Percentiles rank a stretch among this genome's conserved stretches.
phyloP scores from a whole-genome alignment of 768 basidiomycete species.

The Suillus subaureus region DNA sequence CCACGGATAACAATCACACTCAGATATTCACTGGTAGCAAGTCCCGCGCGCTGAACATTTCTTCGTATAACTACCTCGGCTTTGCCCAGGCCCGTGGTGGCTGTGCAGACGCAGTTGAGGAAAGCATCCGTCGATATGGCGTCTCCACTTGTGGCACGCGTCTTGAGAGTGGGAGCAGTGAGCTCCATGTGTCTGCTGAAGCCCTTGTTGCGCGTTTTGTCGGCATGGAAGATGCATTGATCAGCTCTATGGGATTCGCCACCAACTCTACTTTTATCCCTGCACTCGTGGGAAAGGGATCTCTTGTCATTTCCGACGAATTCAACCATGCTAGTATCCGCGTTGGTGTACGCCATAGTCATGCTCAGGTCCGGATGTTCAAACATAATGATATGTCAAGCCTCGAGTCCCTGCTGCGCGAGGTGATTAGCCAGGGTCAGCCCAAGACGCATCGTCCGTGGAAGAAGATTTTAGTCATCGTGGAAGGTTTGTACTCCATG shows the following conservation, averaged over 20 bases:
- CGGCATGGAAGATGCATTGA: slow-evolving; percentile 86
- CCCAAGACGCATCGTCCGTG: slow-evolving; percentile 98
- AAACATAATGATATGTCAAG: slow-evolving; percentile 82
- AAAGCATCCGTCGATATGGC: slow-evolving; percentile 79
- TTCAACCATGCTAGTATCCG: slow-evolving; percentile 95
- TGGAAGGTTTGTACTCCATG: slow-evolving; percentile 98
- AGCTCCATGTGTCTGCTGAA: slow-evolving; percentile 81
- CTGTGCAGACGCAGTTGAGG: slow-evolving; percentile 93
- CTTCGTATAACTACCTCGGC: slow-evolving; percentile 98
- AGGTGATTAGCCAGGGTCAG: slow-evolving; percentile 96
- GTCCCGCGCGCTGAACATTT: slow-evolving; percentile 93
- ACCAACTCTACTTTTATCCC: slow-evolving; percentile 95
- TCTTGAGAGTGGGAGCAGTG: slow-evolving; percentile 83
- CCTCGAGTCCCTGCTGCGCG: slow-evolving; percentile 79
- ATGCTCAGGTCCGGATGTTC: slow-evolving; percentile 89
- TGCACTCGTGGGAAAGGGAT: slow-evolving; percentile 87
- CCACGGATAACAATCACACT: slow-evolving; percentile 78
- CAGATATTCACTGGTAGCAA: slow-evolving; percentile 75
- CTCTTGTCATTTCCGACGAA: slow-evolving; percentile 95
- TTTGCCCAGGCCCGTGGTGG: slow-evolving; percentile 93
- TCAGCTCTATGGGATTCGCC: slow-evolving; percentile 96
- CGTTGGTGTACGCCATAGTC: slow-evolving; percentile 86
- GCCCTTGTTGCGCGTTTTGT: slow-evolving; percentile 88
- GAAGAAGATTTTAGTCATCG: slow-evolving; percentile 96
- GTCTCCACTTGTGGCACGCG: slow-evolving; percentile 75